Percentiles rank a stretch among this genome's conserved stretches.
Conservation (phyloP, 805 yeast species). For the Ogataea methanolica region DNA sequence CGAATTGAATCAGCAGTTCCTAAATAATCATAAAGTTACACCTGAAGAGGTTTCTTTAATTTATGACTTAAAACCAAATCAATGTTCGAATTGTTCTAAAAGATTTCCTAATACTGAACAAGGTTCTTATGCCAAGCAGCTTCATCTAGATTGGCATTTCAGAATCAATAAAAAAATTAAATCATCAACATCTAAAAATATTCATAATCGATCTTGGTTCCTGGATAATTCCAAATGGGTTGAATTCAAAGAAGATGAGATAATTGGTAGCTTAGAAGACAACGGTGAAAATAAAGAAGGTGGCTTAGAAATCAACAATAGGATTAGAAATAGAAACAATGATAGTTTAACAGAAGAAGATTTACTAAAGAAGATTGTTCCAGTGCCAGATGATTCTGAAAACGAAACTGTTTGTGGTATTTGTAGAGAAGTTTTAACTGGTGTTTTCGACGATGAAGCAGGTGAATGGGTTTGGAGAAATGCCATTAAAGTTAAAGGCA, state of each 20-base stretch:
- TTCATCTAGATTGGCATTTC: slow-evolving; percentile 95
- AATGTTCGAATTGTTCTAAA: slow-evolving; percentile 88
- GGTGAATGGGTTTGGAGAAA: slow-evolving; percentile 84
- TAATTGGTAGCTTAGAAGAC: slow-evolving; percentile 34
- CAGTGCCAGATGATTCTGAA: slow-evolving; percentile 63
- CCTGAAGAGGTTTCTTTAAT: slow-evolving; percentile 33
- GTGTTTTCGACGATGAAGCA: slow-evolving; percentile 64
- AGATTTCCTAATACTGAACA: slow-evolving; percentile 61
- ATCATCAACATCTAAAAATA: slow-evolving; percentile 35
- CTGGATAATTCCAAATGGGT: slow-evolving; percentile 69
- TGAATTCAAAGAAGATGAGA: slow-evolving; percentile 64
- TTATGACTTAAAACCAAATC: slow-evolving; percentile 62
- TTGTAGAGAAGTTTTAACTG: slow-evolving; percentile 60
- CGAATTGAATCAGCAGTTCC: slow-evolving; percentile 31
- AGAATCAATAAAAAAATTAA: slow-evolving; percentile 77
- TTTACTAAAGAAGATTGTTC: slow-evolving; percentile 46
- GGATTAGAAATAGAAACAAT: slow-evolving; percentile 2
- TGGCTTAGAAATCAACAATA: slow-evolving; percentile 17
- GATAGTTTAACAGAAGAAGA: slow-evolving; percentile 24
- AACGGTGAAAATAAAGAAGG: slow-evolving; percentile 9
- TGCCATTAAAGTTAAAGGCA: slow-evolving; percentile 44
- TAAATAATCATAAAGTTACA: slow-evolving; percentile 34
- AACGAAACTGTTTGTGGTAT: slow-evolving; percentile 61
- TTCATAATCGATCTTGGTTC: slow-evolving; percentile 82
- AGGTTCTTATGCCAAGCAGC: slow-evolving; percentile 49